These are phyloP conservation scores for Nemania abortiva DNA, from an alignment of 2,329 filamentous ascomycete species.

Conservation along the genomic window DNA sequence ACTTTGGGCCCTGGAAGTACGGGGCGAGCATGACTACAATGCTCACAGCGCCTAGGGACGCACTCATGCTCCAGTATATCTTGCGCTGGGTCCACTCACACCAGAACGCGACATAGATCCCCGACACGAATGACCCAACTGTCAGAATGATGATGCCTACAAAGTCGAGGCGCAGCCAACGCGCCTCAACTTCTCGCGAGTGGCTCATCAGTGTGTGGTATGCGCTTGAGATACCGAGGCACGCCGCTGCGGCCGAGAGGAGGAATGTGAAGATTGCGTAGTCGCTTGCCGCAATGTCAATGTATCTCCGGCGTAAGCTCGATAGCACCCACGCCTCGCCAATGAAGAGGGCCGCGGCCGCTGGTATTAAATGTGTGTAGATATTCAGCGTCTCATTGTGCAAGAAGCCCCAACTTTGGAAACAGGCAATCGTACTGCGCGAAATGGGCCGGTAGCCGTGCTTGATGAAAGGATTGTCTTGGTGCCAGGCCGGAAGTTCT, in stretches of 20 bases:
- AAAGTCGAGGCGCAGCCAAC: slow-evolving; percentile 77
- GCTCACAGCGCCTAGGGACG: slow-evolving; percentile 50
- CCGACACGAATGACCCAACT: slow-evolving; percentile 74
- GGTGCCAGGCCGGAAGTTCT: slow-evolving; percentile 49
- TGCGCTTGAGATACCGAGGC: slow-evolving; percentile 66
- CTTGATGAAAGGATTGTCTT: slow-evolving; percentile 75
- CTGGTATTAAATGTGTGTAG: slow-evolving; percentile 73
- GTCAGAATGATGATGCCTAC: slow-evolving; percentile 77
- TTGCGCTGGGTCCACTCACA: slow-evolving; percentile 64
- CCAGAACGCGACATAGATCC: slow-evolving; percentile 72
- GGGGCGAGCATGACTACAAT: slow-evolving; percentile 54
- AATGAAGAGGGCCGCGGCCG: slow-evolving; percentile 54
- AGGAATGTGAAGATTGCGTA: slow-evolving; percentile 67
- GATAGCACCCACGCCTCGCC: slow-evolving; percentile 55
- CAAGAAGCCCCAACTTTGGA: slow-evolving; percentile 69
- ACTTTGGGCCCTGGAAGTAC: slow-evolving; percentile 52
- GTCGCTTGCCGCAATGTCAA: slow-evolving; percentile 61
- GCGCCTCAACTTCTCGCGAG: slow-evolving; percentile 68
- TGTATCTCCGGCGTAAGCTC: slow-evolving; percentile 55
- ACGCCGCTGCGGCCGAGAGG: slow-evolving; percentile 65
- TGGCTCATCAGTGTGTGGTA: slow-evolving; percentile 78
- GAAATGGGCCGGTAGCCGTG: slow-evolving; percentile 73
- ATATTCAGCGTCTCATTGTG: slow-evolving; percentile 71
- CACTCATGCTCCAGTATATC: slow-evolving; percentile 73
- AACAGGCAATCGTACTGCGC: slow-evolving; percentile 67